Conservation (phyloP, 176 grass and related monocot genomes). For the Zizania latifolia region DNA sequence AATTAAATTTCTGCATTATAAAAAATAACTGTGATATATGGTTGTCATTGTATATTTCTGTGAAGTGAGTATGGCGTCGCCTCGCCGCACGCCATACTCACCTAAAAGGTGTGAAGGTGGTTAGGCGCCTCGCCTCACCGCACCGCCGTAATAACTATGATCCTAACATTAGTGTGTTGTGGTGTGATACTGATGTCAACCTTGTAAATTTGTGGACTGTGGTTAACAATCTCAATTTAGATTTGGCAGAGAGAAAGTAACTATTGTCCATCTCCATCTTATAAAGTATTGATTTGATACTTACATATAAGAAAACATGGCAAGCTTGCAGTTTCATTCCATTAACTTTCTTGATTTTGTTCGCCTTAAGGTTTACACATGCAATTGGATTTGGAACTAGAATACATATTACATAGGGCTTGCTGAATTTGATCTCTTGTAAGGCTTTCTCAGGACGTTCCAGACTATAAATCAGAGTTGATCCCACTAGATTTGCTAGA, state of each 20-base stretch:
- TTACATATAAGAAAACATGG: not conserved
- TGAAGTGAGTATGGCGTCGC: too few species aligned
- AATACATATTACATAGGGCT: not conserved
- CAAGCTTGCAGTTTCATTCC: not conserved
- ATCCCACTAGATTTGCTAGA: slow-evolving; percentile 50
- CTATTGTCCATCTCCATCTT: not conserved
- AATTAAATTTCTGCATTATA: too few species aligned
- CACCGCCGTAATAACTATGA: too few species aligned
- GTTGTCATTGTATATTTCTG: too few species aligned
- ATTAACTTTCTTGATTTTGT: not conserved
- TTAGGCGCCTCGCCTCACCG: too few species aligned
- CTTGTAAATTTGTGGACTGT: not conserved
- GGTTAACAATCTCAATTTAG: not conserved
- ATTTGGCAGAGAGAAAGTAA: not conserved
- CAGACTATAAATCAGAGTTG: slow-evolving; percentile 69
- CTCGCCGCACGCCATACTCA: too few species aligned
- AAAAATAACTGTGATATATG: too few species aligned
- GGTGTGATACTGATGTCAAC: not conserved
- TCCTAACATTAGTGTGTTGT: not conserved
- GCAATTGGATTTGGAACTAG: not conserved
- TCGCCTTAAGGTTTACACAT: not conserved
- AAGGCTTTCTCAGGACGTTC: slow-evolving; percentile 55
- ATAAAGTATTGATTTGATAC: not conserved
- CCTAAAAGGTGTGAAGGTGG: too few species aligned
- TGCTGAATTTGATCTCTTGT: slow-evolving; percentile 1